Evolutionary conservation across 2,329 filamentous ascomycete species (phyloP).

Genomic region (Calonectria honghensis): DNA sequence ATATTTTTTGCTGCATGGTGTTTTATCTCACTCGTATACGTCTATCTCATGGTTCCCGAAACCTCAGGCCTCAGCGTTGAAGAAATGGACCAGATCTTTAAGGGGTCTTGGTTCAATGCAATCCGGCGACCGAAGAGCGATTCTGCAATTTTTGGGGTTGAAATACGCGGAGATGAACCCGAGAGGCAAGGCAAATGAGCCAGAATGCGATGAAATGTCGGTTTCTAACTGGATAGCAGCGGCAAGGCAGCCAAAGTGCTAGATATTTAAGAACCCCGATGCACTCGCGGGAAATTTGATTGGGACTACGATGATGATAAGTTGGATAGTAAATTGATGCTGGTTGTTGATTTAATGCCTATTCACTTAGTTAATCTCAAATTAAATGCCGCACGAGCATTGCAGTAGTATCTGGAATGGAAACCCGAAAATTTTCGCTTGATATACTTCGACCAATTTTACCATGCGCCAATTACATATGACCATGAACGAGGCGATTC

Average conservation of each 20-base stretch:
- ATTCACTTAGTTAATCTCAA: no score
- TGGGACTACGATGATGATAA: neutral
- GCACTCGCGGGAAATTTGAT: neutral
- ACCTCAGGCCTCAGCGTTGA: slow-evolving; percentile 61
- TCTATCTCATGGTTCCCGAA: slow-evolving; percentile 64
- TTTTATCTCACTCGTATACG: slow-evolving; percentile 60
- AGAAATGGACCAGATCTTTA: slow-evolving; percentile 62
- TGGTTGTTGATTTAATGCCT: neutral
- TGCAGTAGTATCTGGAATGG: no score
- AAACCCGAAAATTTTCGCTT: no score
- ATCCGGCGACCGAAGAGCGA: neutral
- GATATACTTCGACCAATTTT: no score
- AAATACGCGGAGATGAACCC: neutral
- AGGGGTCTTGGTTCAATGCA: slow-evolving; percentile 55
- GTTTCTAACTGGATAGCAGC: neutral
- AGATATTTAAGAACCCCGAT: neutral
- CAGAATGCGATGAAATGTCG: no score
- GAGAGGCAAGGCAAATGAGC: no score
- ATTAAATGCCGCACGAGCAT: no score
- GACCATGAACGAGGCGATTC: no score
- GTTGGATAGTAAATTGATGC: no score
- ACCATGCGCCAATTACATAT: no score
- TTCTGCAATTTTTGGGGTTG: neutral
- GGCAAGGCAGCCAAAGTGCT: neutral
- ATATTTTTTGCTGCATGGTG: slow-evolving; percentile 64